Evolutionary conservation across 2,329 filamentous ascomycete species (phyloP), one percentile per base, ranked within the genome.

Genomic region (Trichoderma arundinaceum): DNA sequence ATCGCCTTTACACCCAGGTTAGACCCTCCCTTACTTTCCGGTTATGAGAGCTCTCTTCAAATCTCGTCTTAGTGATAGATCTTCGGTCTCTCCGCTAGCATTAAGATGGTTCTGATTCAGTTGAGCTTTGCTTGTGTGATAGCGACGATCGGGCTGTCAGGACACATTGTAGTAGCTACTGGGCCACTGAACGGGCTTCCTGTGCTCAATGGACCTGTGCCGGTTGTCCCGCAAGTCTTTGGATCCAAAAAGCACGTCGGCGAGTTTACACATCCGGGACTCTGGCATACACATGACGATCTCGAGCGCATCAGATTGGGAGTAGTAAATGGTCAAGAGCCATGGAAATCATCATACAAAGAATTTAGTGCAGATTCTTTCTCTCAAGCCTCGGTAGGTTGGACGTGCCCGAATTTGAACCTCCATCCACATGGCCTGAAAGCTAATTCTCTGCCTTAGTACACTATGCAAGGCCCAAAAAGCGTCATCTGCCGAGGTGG

Each of bases 241-340:
- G 52, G 52, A 9, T 54, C 52, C 12, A 54, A 54, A 19, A 54
- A 54, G n/a, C 52, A 38, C 38, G 17, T 54, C 35, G 52, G 52
- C 35, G 52, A 54, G 13, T 54, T 54, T 22, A 39, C 22, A 54
- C 52, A 54, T 22, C 52, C 52, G 12, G 46, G 46, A 32, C 46
- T 54, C 12, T 54, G 52, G 52, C 52, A 54, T 41, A 54, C 52
- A 7, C 52, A 54, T 54, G 52, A 54, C 12, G 52, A 54, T 19
- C 52, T 54, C 7, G 52, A 54, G 17, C 52, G 52, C 3, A 54
- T 54, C 35, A 35, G 52, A 41, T 54, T 54, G 35, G 52, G 52
- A 9, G 52, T 54, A 38, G 33, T 13, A 6, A 39, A 54, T 17
- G 35, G 35, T 1, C 52, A 54, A 22, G 22, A 49, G 46, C 46